Base-by-base conservation (phyloP, 495 filamentous ascomycete genomes). In the Xylaria bambusicola region DNA sequence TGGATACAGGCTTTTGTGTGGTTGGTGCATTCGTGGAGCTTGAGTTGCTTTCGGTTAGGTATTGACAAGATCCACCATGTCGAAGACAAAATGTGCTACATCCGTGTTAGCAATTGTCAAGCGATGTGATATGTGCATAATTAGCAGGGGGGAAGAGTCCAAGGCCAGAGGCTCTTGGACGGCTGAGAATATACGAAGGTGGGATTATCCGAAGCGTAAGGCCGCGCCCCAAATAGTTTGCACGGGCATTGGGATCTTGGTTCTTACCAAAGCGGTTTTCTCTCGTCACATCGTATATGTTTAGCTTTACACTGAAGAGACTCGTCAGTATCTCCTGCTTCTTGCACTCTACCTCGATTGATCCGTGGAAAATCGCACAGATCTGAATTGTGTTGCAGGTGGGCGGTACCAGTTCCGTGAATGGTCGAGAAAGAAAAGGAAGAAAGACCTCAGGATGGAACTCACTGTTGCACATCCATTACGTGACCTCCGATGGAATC, bases 281-380 rank as follows among this genome's bases (percentile, higher is more conserved):
- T 64, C 63, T 73, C 68, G 40, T 73, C 66, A 61, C 71, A 71
- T 15, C 66, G 63, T 27, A 73, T 69, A 46, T 73, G 71, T 58
- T 71, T 67, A 23, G 63, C 46, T 49, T 70, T 71, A 58, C 71
- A 71, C 57, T 60, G 15, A 2, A 52, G 17, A n/a, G 6, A 29
- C 27, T 23, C n/a, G 57, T 53, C 27, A 60, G 57, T 53, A 35
- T 18, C 18, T 10, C 27, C 40, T 45, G 45, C 53, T 56, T 46
- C 8, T 27, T 29, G 9, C 26, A 31, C 17, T 1, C 27, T 15
- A 38, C 13, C 6, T 13, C 8, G 20, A 23, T 33, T 24, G 33
- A n/a, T 9, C 31, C 27, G 49, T 29, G n/a, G n/a, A n/a, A 35
- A 10, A 7, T 21, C 35, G 29, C 47, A 50, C 9, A 35, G 27